Conservation (phyloP, 768 basidiomycete genomes). For the Leucocoprinus birnbaumii region DNA sequence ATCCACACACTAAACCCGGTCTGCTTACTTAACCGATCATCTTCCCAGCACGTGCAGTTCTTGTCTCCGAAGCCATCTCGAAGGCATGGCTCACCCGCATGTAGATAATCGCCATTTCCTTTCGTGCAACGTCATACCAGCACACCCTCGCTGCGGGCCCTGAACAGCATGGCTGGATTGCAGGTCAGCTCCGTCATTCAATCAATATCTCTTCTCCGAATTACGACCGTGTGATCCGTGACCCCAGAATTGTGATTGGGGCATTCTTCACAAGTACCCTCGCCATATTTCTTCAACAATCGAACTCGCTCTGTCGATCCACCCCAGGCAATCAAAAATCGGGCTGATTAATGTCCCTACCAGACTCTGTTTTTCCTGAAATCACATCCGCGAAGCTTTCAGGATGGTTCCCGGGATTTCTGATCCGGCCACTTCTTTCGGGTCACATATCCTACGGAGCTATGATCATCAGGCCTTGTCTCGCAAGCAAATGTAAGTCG, state of each 20-base stretch:
- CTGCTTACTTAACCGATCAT: constrained; percentile 10
- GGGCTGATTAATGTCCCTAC: not conserved
- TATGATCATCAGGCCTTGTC: too few species aligned
- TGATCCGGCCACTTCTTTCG: constrained; percentile 2
- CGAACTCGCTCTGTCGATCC: too few species aligned
- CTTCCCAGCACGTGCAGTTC: not conserved
- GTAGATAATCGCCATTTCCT: too few species aligned
- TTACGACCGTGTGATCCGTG: constrained; percentile 5
- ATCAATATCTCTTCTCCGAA: not conserved
- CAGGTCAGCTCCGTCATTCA: not conserved
- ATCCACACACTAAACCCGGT: constrained; percentile 10
- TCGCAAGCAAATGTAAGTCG: too few species aligned
- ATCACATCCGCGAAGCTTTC: constrained; percentile 4
- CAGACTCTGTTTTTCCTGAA: not conserved
- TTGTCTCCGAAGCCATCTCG: not conserved
- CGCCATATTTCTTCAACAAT: not conserved
- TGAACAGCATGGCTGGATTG: not conserved
- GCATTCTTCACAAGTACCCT: not conserved
- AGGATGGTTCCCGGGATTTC: not conserved
- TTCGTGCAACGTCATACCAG: constrained; percentile 8
- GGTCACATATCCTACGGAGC: not conserved
- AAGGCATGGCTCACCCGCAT: too few species aligned
- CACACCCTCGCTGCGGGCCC: not conserved
- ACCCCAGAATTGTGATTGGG: not conserved
- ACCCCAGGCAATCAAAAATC: not conserved